Percentiles rank a stretch among this genome's conserved stretches.
Evolutionary conservation across 208 protist species (phyloP).

Genomic region (Trypanosoma avium): DNA sequence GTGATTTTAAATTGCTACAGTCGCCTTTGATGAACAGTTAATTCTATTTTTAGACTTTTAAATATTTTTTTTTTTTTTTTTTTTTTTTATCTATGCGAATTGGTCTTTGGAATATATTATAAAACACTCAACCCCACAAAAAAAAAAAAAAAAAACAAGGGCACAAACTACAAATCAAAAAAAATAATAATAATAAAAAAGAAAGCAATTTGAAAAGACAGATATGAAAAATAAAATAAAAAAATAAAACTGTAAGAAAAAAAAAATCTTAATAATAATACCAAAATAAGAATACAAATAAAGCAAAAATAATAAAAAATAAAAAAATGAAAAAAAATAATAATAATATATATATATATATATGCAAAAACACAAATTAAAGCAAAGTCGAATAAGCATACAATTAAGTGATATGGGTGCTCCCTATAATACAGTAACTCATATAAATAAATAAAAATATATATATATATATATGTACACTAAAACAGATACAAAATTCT

Average conservation of each 20-base stretch:
- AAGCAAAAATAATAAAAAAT: constrained; percentile 2
- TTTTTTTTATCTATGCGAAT: too few relatives aligned
- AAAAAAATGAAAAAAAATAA: background rate
- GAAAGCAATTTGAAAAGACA: background rate
- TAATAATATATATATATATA: background rate
- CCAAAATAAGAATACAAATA: constrained; percentile 3
- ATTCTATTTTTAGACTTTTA: too few relatives aligned
- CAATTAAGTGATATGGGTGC: too few relatives aligned
- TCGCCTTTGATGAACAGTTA: too few relatives aligned
- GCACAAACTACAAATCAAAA: background rate
- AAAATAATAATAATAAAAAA: background rate
- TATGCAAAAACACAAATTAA: background rate
- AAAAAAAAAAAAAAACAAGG: too few relatives aligned
- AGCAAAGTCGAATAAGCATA: background rate
- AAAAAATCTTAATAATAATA: too few relatives aligned
- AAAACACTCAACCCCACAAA: background rate
- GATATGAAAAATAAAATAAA: background rate
- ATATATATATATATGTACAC: too few relatives aligned
- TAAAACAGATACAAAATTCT: too few relatives aligned
- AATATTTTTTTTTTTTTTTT: too few relatives aligned
- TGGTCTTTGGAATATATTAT: too few relatives aligned
- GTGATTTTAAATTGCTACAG: too few relatives aligned
- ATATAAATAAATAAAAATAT: constrained; percentile 15
- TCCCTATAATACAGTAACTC: too few relatives aligned
- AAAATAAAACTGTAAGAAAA: constrained; percentile 2